Percentiles rank a stretch among this genome's conserved stretches.
These are phyloP conservation scores for Diophrys appendiculata DNA, from an alignment of 73 alveolate genomes.

Conservation along the genomic window DNA sequence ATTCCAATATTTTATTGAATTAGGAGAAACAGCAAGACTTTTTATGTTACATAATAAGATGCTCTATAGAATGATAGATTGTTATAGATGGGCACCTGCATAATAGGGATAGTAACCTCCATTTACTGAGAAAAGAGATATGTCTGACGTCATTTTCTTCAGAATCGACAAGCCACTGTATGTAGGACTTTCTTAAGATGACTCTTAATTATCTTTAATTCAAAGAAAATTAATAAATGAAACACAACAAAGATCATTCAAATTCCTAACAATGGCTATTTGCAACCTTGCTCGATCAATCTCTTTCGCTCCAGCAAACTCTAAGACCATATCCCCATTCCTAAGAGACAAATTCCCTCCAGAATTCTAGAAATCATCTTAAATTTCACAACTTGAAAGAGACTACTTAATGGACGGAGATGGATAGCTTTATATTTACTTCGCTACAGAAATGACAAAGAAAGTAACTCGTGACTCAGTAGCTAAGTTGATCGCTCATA, in stretches of 20 bases:
- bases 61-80: constrained; percentile 40
- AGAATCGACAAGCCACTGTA: constrained; percentile 25
- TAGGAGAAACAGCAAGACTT: constrained; percentile 40
- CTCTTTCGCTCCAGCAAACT: constrained; percentile 11
- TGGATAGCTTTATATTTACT: background rate
- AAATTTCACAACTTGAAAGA: constrained; percentile 1
- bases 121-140: constrained; percentile 17
- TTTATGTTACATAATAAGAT: constrained; percentile 13
- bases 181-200: constrained; percentile 23
- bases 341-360: constrained; percentile 12
- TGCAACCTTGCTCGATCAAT: background rate
- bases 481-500: constrained; percentile 48
- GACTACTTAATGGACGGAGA: constrained; percentile 9
- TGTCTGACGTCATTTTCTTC: constrained; percentile 19
- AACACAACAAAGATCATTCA: constrained; percentile 14
- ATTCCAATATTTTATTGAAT: constrained; percentile 30
- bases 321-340: constrained; percentile 22
- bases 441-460: background rate
- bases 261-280: background rate
- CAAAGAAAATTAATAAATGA: constrained; percentile 12
- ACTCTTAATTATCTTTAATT: background rate
- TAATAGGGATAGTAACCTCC: background rate
- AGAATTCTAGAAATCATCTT: background rate
- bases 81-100: background rate
- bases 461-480: constrained; percentile 42